Percentiles rank a stretch among this genome's conserved stretches.
Conservation (phyloP, 1,284 basidiomycete species). For the Apiotrichum mycotoxinovorans region DNA sequence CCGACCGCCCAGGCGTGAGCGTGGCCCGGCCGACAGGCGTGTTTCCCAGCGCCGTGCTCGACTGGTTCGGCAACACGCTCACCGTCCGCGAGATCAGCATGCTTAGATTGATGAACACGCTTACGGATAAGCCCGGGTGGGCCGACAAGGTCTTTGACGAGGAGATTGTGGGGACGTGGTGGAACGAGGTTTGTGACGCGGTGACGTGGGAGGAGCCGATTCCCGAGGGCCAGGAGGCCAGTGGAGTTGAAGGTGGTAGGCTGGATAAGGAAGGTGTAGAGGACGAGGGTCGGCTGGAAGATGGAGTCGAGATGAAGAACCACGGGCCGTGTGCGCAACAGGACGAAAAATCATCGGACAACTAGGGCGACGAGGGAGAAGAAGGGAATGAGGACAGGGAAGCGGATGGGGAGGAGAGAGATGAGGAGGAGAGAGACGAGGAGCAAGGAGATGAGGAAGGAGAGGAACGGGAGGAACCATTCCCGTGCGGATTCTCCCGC, state of each 20-base stretch:
- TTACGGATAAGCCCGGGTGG: conserved; percentile 17
- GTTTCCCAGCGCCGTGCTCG: background rate
- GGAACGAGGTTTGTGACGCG: background rate
- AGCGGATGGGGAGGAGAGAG: no score
- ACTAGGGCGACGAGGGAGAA: background rate
- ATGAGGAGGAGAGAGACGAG: background rate
- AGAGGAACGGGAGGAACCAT: no score
- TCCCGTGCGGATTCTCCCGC: conserved; percentile 7
- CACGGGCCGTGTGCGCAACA: no score
- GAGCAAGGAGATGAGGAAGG: background rate
- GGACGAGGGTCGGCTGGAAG: no score
- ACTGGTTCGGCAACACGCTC: conserved; percentile 6
- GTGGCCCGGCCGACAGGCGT: no score
- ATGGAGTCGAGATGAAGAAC: no score
- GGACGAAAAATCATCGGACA: background rate
- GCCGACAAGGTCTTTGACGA: conserved; percentile 9
- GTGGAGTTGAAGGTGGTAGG: no score
- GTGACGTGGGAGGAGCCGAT: background rate
- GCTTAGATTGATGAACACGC: conserved; percentile 11
- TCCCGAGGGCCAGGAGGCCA: background rate
- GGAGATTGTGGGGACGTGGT: conserved; percentile 14
- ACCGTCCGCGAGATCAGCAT: conserved; percentile 15
- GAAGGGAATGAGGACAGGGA: background rate
- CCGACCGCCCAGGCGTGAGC: no score
- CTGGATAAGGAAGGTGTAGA: no score